Base-by-base conservation (phyloP, 441 rosid species). In the Syzygium syzygioides region DNA sequence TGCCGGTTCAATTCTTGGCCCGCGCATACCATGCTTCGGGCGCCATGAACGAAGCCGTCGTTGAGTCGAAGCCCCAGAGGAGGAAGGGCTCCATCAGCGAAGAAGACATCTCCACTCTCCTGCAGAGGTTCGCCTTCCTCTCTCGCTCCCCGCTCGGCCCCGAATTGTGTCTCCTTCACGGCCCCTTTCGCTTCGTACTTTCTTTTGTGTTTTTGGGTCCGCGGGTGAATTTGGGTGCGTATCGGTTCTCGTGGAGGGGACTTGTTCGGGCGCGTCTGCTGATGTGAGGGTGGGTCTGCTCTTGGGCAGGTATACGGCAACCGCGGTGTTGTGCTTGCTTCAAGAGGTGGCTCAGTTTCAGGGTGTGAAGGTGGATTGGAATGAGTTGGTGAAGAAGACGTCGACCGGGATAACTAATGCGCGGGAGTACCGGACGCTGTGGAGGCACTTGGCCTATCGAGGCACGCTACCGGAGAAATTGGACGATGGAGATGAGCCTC, bases 361-460 rank as follows among this genome's bases (percentile, higher is more conserved):
- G 68, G 95, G 90, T n/a, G 90, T 84, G 64, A 95, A 95, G 91
- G 91, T 96, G 76, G 95, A 96, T 90, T 97, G 99, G 99, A 91
- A 95, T 87, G 95, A 94, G 85, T 86, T 97, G 89, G 97, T 93
- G 88, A 93, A 94, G 92, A 96, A 91, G 92, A 92, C 96, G 3
- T 89, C 91, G 48, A 97, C 98, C 68, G 99, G 98, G 64, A 96
- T 97, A 88, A 92, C 96, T 56, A 95, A 88, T 93, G 94, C 94
- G 64, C 93, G 98, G 88, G 98, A 97, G 87, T 96, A 93, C 89
- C 98, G 94, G 90, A 93, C 95, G 96, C 87, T 97, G 37, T 96
- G 99, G 99, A 41, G 83, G 83, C 98, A 97, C 91, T 93, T 97
- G 91, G 98, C 99, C 41, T 97, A 97, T 93, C 89, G 94, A 7